Evolutionary conservation across 2,329 filamentous ascomycete species (phyloP).

Genomic region (Celoporthe dispersa): DNA sequence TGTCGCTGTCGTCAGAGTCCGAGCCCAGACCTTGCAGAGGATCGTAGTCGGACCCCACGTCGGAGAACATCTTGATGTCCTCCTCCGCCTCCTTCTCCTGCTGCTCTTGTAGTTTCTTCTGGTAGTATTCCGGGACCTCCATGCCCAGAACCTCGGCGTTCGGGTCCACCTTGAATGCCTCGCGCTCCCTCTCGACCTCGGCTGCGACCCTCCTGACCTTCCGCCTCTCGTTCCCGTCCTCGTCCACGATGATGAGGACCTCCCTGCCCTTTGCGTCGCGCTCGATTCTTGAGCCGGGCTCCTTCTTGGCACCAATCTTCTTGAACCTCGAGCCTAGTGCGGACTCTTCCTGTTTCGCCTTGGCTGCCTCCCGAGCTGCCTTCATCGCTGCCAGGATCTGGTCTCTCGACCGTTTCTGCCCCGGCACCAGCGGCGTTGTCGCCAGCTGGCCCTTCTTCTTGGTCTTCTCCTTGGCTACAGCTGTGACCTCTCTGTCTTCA

Average conservation of each 20-base stretch:
- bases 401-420: slow-evolving; percentile 66
- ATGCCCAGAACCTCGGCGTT: slow-evolving; percentile 64
- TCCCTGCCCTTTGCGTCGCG: slow-evolving; percentile 64
- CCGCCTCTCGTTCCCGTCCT: slow-evolving; percentile 68
- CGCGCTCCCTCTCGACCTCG: slow-evolving; percentile 43
- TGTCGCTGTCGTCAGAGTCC: slow-evolving; percentile 47
- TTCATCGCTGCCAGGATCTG: slow-evolving; percentile 72
- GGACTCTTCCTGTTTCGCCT: slow-evolving; percentile 52
- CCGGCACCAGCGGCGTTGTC: slow-evolving; percentile 53
- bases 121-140: slow-evolving; percentile 66
- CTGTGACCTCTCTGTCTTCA: slow-evolving; percentile 58
- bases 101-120: slow-evolving; percentile 50
- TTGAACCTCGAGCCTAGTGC: slow-evolving; percentile 64
- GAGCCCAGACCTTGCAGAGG: slow-evolving; percentile 65
- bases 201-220: slow-evolving; percentile 62
- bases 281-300: slow-evolving; percentile 62
- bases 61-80: slow-evolving; percentile 69
- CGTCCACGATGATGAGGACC: slow-evolving; percentile 67
- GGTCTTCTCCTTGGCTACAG: slow-evolving; percentile 54
- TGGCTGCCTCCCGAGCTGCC: slow-evolving; percentile 63
- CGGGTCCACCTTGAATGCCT: slow-evolving; percentile 55
- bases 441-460: slow-evolving; percentile 67
- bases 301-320: slow-evolving; percentile 63
- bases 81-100: slow-evolving; percentile 56
- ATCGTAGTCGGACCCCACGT: slow-evolving; percentile 69